Base-by-base conservation (phyloP, 176 grass and related monocot genomes). In the Rhipidocladum racemiflorum region DNA sequence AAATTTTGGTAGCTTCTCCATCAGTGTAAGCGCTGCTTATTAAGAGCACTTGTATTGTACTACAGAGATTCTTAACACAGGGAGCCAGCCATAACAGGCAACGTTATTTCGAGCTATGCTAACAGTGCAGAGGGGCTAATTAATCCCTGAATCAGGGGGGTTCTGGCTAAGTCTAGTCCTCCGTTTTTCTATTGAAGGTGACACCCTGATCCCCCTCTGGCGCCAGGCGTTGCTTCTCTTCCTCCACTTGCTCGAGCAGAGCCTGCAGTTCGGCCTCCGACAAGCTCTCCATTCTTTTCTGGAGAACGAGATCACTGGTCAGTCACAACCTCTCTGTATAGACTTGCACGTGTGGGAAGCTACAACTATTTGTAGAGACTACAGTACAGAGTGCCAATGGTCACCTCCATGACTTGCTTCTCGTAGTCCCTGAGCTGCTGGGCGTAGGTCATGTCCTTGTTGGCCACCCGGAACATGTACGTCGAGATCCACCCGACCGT, bases 331-430 rank as follows among this genome's bases (percentile, higher is more conserved):
- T 21, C 23, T 1, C 5, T 48, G 14, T 43, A 9, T 14, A n/a
- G n/a, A n/a, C n/a, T n/a, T n/a, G n/a, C n/a, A n/a, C n/a, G n/a
- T n/a, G n/a, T n/a, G n/a, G n/a, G n/a, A n/a, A n/a, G n/a, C n/a
- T n/a, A n/a, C n/a, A n/a, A n/a, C n/a, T n/a, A n/a, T n/a, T n/a
- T n/a, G n/a, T n/a, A n/a, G n/a, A n/a, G n/a, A n/a, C n/a, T n/a
- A n/a, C n/a, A n/a, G n/a, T n/a, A n/a, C n/a, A n/a, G 10, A 44
- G 13, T 56, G 35, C 3, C 7, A 28, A 57, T 51, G 42, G 1
- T 79, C 62, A 93, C 92, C 92, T 98, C 92, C 96, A 98, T 98
- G 89, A 98, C 96, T 84, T 95, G 87, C 77, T 93, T 98, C 87
- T 95, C 96, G 61, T 98, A 98, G 76, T 86, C 87, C 86, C 85